phyloP scores from a whole-genome alignment of 331 rosid species.

The Telfairia occidentalis region DNA sequence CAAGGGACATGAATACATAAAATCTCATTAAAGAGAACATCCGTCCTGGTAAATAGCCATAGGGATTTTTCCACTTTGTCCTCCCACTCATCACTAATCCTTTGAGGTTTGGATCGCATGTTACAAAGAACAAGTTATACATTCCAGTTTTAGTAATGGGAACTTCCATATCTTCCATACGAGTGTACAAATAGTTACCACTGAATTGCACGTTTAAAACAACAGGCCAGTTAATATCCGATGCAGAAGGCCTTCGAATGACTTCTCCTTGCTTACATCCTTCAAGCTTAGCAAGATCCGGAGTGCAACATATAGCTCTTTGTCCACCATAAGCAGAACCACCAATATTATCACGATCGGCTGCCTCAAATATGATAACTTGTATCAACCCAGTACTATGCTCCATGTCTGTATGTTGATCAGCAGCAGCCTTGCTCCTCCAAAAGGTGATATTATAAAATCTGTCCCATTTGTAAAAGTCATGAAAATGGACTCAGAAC shows the following conservation, averaged over 20 bases:
- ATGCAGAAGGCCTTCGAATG: slow-evolving; percentile 62
- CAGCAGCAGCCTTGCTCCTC: slow-evolving; percentile 56
- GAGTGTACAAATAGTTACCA: slow-evolving; percentile 26
- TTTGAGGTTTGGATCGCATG: slow-evolving; percentile 88
- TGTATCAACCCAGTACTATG: slow-evolving; percentile 50
- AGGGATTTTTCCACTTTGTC: slow-evolving; percentile 79
- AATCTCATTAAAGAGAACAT: slow-evolving; percentile 83
- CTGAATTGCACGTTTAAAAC: slow-evolving; percentile 43
- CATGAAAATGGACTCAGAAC: slow-evolving; percentile 1
- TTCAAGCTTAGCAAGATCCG: slow-evolving; percentile 85
- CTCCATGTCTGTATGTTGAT: slow-evolving; percentile 27
- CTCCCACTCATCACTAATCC: slow-evolving; percentile 75
- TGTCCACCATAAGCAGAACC: slow-evolving; percentile 99
- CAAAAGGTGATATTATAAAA: slow-evolving; percentile 67
- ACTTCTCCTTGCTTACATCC: slow-evolving; percentile 89
- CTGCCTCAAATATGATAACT: slow-evolving; percentile 72
- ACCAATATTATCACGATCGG: slow-evolving; percentile 83
- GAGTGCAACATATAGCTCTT: slow-evolving; percentile 79
- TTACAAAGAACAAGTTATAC: slow-evolving; percentile 81
- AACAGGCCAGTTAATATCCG: slow-evolving; percentile 66
- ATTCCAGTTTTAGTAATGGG: slow-evolving; percentile 68
- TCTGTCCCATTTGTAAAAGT: slow-evolving; percentile 28
- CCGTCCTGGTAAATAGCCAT: slow-evolving; percentile 88
- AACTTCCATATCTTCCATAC: slow-evolving; percentile 34
- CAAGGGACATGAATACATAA: slow-evolving; percentile 59